Percentiles rank a stretch among this genome's conserved stretches.
phyloP scores from a whole-genome alignment of 352 stramenopile genomes.

The Saprolegnia diclina region DNA sequence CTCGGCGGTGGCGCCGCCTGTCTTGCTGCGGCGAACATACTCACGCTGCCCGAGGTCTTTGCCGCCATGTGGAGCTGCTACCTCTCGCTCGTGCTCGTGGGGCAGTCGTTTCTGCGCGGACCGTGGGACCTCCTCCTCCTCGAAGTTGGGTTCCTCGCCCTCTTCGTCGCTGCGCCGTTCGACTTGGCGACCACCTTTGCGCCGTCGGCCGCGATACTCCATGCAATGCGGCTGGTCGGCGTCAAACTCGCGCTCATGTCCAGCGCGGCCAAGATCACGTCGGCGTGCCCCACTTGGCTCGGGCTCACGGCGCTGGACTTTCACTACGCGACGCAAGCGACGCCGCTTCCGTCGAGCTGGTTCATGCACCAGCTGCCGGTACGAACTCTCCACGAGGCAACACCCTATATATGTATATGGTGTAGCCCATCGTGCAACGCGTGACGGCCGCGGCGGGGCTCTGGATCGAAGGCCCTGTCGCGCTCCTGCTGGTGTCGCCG shows the following conservation, averaged over 20 bases:
- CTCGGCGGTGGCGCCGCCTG: slow-evolving; percentile 33
- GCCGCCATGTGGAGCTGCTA: slow-evolving; percentile 53
- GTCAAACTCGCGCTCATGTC: slow-evolving; percentile 95
- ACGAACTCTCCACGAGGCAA: slow-evolving; percentile 12
- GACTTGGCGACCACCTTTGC: slow-evolving; percentile 32
- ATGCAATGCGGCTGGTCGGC: slow-evolving; percentile 80
- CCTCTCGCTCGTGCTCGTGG: slow-evolving; percentile 67
- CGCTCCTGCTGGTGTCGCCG: slow-evolving; percentile 80
- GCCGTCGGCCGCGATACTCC: slow-evolving; percentile 35
- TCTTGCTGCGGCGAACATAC: slow-evolving; percentile 34
- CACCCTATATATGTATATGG: neutral
- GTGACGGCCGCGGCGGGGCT: slow-evolving; percentile 78
- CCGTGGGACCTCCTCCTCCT: slow-evolving; percentile 91
- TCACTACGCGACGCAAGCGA: slow-evolving; percentile 84
- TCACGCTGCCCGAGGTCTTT: slow-evolving; percentile 35
- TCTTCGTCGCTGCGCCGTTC: slow-evolving; percentile 42
- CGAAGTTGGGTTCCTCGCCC: slow-evolving; percentile 71
- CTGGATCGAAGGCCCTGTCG: slow-evolving; percentile 82
- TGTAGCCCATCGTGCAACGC: slow-evolving; percentile 42
- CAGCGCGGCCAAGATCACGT: slow-evolving; percentile 88
- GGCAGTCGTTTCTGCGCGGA: slow-evolving; percentile 87
- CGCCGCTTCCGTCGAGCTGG: slow-evolving; percentile 81
- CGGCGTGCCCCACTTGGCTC: slow-evolving; percentile 85
- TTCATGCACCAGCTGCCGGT: slow-evolving; percentile 76
- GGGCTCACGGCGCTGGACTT: slow-evolving; percentile 87